phyloP scores from a whole-genome alignment of 495 filamentous ascomycete species.

The Penicillium maclennaniae region DNA sequence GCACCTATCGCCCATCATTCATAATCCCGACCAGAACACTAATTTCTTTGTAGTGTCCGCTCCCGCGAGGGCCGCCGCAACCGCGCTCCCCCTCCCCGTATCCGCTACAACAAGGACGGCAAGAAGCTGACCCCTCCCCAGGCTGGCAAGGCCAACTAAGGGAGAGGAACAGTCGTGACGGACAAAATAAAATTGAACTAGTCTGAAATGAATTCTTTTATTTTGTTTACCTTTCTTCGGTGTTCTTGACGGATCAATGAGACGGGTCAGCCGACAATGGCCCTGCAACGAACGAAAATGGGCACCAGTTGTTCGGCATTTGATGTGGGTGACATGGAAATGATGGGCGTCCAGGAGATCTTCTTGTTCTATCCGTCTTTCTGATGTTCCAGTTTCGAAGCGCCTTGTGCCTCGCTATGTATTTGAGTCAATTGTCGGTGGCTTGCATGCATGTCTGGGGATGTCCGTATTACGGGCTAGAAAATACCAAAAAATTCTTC shows the following conservation, averaged over 20 bases:
- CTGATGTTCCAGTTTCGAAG: conserved; percentile 16
- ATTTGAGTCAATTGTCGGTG: conserved; percentile 13
- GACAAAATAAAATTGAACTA: conserved; percentile 40
- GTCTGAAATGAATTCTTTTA: conserved; percentile 35
- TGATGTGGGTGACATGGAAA: background rate
- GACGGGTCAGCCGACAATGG: conserved; percentile 12
- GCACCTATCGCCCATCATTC: conserved; percentile 23
- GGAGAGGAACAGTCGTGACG: conserved; percentile 30
- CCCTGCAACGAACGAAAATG: conserved; percentile 14
- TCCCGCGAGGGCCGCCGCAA: conserved; percentile 97
- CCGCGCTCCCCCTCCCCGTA: conserved; percentile 93
- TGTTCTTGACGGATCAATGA: conserved; percentile 20
- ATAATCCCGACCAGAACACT: conserved; percentile 10
- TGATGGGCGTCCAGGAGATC: background rate
- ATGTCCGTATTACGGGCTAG: conserved; percentile 7
- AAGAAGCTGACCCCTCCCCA: conserved; percentile 98
- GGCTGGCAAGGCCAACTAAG: conserved; percentile 62
- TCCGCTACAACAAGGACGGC: conserved; percentile 99
- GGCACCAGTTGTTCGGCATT: conserved; percentile 14
- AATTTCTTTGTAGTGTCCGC: conserved; percentile 69
- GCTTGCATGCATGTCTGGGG: conserved; percentile 19
- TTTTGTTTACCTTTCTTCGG: conserved; percentile 31
- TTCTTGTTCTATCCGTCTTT: background rate
- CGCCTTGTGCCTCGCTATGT: conserved; percentile 23
- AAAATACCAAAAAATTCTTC: conserved; percentile 16